phyloP scores from a whole-genome alignment of 306 rosid genomes.

The Notholithocarpus densiflorus region DNA sequence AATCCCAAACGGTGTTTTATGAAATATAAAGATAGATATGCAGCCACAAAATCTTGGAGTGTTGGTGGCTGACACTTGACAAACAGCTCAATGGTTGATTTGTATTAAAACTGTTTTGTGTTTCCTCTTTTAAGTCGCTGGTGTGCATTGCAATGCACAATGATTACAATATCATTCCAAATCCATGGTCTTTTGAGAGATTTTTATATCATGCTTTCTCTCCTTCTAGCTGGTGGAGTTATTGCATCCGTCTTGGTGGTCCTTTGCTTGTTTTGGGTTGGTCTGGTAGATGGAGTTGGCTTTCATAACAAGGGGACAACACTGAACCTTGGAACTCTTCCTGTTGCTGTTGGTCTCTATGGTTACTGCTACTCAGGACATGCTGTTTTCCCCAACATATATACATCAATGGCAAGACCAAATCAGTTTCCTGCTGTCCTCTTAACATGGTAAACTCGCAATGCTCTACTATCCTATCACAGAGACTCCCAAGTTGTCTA shows the following conservation, averaged over 20 bases:
- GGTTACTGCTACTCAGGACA: slow-evolving; percentile 99
- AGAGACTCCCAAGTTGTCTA: background rate
- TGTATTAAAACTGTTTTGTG: background rate
- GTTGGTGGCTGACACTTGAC: background rate
- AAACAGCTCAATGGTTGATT: background rate
- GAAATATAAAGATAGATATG: background rate
- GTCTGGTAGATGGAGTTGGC: slow-evolving; percentile 66
- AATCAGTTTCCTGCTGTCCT: slow-evolving; percentile 73
- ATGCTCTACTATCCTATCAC: background rate
- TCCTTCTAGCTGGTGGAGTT: slow-evolving; percentile 80
- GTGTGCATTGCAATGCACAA: background rate
- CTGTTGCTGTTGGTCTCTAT: slow-evolving; percentile 93
- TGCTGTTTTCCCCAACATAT: slow-evolving; percentile 94
- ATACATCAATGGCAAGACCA: slow-evolving; percentile 79
- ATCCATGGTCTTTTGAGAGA: background rate
- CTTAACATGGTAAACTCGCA: slow-evolving; percentile 58
- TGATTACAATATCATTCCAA: slow-evolving; percentile 1
- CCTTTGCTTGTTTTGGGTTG: slow-evolving; percentile 79
- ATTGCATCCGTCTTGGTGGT: slow-evolving; percentile 73
- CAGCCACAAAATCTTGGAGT: background rate
- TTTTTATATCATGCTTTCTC: background rate
- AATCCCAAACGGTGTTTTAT: background rate
- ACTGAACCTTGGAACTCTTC: slow-evolving; percentile 69
- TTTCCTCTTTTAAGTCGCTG: background rate
- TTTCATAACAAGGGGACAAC: slow-evolving; percentile 65